Base-by-base conservation (phyloP, 495 filamentous ascomycete species). In the Apiosordaria backusii region DNA sequence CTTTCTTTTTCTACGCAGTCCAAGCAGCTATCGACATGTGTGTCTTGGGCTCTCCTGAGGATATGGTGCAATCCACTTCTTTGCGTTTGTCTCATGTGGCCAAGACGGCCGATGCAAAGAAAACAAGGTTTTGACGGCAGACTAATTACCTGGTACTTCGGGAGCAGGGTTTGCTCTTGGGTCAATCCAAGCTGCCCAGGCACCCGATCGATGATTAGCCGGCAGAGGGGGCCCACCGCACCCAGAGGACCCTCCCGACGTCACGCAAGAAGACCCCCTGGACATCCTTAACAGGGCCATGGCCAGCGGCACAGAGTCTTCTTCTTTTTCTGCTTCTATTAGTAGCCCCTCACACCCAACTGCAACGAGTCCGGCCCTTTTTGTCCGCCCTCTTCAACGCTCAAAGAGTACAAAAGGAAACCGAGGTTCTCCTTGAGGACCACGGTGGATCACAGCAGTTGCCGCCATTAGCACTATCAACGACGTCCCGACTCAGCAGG, bases 291-390 rank as follows among this genome's bases (percentile, higher is more conserved):
- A 19, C 55, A 61, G 19, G 24, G 40, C n/a, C 45, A 40, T 52
- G 57, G 35, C 40, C 19, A 60, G 40, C 58, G 60, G 67, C 63
- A 24, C 64, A 60, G 70, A n/a, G 35, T 18, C 25, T 60, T 60
- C 22, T 27, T 9, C 21, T 27, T 24, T 27, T 59, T 6, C 57
- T 61, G 64, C 21, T 66, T 23, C 24, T 67, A 70, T 68, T 64
- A 66, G 65, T 62, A 68, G 61, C 21, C 66, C 16, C 24, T 18
- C 53, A 60, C 68, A 23, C 66, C 66, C 68, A 57, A 29, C 64
- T 50, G 50, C 57, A 29, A 60, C 45, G 21, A 65, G 18, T 54
- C 62, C 18, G 61, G 65, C 19, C 16, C 64, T 24, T 53, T 69
- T 59, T 57, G 59, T 18, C 66, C 35, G 64, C 26, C 25, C 70